Evolutionary conservation across 192 early-diverging fungal genomes (phyloP).

Genomic region (Dimargaris cristalligena): DNA sequence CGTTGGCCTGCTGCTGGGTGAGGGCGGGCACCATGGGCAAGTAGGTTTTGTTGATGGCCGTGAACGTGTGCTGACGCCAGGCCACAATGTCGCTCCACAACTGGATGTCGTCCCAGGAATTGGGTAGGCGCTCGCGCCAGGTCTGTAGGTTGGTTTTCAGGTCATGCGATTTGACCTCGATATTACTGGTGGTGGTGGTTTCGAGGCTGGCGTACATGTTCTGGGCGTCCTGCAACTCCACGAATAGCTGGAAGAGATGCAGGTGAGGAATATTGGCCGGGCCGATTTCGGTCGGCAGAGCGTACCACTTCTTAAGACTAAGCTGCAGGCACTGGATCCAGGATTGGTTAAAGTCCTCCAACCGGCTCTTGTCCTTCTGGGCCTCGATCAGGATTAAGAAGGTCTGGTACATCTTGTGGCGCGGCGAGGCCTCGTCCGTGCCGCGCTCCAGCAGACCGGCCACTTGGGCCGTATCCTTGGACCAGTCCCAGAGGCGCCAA

Average conservation of each 20-base stretch:
- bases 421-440: constrained; percentile 47
- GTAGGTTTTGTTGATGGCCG: constrained; percentile 90
- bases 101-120: constrained; percentile 92
- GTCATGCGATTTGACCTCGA: constrained; percentile 73
- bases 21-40: constrained; percentile 56
- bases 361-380: constrained; percentile 31
- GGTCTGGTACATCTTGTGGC: constrained; percentile 74
- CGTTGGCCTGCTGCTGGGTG: constrained; percentile 25
- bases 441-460: constrained; percentile 53
- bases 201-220: constrained; percentile 72
- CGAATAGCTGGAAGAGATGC: constrained; percentile 90
- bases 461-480: constrained; percentile 36
- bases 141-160: constrained; percentile 79
- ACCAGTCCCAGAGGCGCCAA: constrained; percentile 94
- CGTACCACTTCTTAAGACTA: constrained; percentile 74
- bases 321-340: constrained; percentile 79
- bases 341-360: constrained; percentile 52
- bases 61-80: constrained; percentile 96
- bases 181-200: constrained; percentile 60
- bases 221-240: constrained; percentile 85
- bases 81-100: constrained; percentile 96
- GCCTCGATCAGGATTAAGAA: constrained; percentile 63
- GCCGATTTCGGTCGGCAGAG: constrained; percentile 69
- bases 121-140: constrained; percentile 95
- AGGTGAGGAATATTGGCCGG: constrained; percentile 74